Conservation (phyloP, 352 stramenopile species). For the Phytopythium oedochilum region DNA sequence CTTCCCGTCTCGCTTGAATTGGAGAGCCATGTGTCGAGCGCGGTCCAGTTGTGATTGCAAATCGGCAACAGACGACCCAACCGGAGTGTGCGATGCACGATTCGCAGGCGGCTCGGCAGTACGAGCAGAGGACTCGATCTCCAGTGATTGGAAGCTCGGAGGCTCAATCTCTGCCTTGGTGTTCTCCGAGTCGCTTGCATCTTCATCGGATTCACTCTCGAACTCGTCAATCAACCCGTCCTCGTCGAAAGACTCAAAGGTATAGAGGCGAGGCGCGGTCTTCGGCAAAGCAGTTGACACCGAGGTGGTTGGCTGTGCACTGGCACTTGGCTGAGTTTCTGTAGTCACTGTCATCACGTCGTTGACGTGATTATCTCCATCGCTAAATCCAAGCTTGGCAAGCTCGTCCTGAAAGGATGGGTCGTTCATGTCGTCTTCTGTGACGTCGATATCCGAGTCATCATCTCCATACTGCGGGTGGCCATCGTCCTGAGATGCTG, state of each 20-base stretch:
- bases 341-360: too few species aligned
- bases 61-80: neutral
- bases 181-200: neutral
- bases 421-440: constrained; percentile 54
- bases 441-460: constrained; percentile 42
- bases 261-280: neutral
- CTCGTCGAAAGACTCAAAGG: constrained; percentile 40
- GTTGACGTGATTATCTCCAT: neutral
- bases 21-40: constrained; percentile 34
- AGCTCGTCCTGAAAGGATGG: constrained; percentile 44
- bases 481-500: constrained; percentile 1
- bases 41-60: constrained; percentile 31
- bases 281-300: neutral
- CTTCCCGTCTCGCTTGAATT: constrained; percentile 51
- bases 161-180: neutral
- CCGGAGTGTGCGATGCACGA: neutral
- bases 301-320: neutral
- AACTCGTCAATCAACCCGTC: constrained; percentile 62
- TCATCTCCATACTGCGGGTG: constrained; percentile 10
- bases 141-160: neutral
- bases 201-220: constrained; percentile 2
- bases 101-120: neutral
- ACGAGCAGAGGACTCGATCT: neutral
- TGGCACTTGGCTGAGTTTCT: neutral
- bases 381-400: constrained; percentile 26